phyloP scores from a whole-genome alignment of 352 stramenopile genomes.

The Globisporangium uncinulatum region DNA sequence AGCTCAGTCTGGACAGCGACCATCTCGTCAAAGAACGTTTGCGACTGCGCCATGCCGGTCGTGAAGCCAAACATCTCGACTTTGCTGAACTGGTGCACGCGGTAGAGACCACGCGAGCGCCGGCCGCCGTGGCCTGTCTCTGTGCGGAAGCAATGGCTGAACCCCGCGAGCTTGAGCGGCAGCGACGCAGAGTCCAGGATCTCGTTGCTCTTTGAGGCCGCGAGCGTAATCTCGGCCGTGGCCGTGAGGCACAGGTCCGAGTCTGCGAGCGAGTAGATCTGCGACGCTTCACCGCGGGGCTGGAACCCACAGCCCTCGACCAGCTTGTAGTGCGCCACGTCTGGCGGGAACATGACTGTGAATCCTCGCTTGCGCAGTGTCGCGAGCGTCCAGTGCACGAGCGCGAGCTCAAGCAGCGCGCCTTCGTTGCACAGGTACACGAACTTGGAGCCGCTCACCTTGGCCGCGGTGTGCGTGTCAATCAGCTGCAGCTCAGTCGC shows the following conservation, averaged over 20 bases:
- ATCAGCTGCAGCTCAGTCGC: constrained; percentile 59
- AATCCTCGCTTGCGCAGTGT: constrained; percentile 70
- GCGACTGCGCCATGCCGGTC: constrained; percentile 55
- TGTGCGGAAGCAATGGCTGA: constrained; percentile 86
- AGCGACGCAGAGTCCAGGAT: constrained; percentile 51
- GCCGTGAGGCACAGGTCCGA: constrained; percentile 80
- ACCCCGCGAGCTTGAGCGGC: constrained; percentile 71
- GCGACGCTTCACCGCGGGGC: constrained; percentile 76
- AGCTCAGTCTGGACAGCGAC: constrained; percentile 71
- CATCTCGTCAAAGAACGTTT: constrained; percentile 77
- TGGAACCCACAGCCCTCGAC: constrained; percentile 85
- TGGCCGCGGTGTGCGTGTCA: constrained; percentile 62
- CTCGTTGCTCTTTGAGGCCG: constrained; percentile 65
- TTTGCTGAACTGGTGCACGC: constrained; percentile 89
- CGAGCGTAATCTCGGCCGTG: constrained; percentile 87
- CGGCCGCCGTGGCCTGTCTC: constrained; percentile 79
- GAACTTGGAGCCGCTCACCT: constrained; percentile 81
- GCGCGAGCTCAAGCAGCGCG: constrained; percentile 82
- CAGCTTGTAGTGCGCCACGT: constrained; percentile 79
- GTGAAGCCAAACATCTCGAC: constrained; percentile 88
- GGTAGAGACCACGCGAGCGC: constrained; percentile 76
- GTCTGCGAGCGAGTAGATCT: constrained; percentile 85
- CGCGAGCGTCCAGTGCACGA: constrained; percentile 75
- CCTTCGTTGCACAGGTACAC: constrained; percentile 83
- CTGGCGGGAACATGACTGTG: constrained; percentile 66